A percentile compares a stretch with the other conserved stretches of the same genome.
Conservation (phyloP, 306 rosid species). For the Arachis hypogaea region DNA sequence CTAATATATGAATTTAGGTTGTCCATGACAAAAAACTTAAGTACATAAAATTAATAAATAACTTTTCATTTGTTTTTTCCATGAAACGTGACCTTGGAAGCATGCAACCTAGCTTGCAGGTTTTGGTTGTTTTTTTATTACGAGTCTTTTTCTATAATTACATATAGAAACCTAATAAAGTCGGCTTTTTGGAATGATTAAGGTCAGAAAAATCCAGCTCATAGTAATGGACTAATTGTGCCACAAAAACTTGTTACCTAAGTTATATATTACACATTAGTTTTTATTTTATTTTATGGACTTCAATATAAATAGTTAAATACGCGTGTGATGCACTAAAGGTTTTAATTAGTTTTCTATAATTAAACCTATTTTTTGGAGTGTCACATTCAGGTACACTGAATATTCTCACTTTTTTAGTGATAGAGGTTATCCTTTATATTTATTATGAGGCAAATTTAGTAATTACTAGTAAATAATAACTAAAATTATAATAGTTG, state of each 20-base stretch:
- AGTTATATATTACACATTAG: neutral
- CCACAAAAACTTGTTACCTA: neutral
- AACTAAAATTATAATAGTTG: neutral
- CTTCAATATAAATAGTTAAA: neutral
- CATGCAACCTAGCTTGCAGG: neutral
- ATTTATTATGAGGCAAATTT: too few relatives aligned
- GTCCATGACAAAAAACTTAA: neutral
- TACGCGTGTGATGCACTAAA: neutral
- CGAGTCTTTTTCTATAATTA: too few relatives aligned
- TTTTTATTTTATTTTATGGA: neutral
- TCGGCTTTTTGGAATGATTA: neutral
- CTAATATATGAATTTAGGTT: neutral
- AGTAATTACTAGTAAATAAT: neutral
- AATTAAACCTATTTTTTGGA: neutral
- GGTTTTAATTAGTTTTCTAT: neutral
- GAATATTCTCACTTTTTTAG: neutral
- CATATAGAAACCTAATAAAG: too few relatives aligned
- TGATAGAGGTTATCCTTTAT: conserved; percentile 27
- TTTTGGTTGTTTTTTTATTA: too few relatives aligned
- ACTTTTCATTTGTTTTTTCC: neutral
- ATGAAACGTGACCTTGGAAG: neutral
- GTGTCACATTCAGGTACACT: neutral
- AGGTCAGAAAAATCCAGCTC: neutral
- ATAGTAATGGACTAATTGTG: neutral
- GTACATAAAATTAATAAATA: neutral